Evolutionary conservation across 2,329 filamentous ascomycete species (phyloP).

Genomic region (Cadophora gregata): DNA sequence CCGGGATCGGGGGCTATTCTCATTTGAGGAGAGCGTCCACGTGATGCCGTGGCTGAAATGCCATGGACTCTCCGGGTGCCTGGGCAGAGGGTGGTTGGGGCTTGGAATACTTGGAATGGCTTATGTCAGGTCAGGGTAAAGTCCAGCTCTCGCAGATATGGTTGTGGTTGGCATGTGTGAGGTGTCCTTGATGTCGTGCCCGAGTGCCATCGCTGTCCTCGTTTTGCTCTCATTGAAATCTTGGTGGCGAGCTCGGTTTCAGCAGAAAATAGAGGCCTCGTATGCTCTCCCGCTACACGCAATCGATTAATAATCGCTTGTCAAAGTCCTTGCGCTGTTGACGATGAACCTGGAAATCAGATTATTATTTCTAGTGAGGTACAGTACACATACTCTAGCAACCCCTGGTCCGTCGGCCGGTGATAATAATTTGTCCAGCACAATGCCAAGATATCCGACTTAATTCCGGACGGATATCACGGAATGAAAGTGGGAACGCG

Average conservation of each 20-base stretch:
- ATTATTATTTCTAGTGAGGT: too few species aligned
- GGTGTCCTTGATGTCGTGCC: neutral
- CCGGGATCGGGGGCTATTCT: slow-evolving; percentile 6
- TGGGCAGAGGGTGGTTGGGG: neutral
- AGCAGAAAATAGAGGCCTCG: neutral
- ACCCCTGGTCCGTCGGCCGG: too few species aligned
- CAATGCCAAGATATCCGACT: neutral
- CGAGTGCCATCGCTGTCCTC: neutral
- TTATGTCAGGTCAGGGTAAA: slow-evolving; percentile 11
- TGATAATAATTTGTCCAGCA: neutral
- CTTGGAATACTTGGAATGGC: slow-evolving; percentile 1
- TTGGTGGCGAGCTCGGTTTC: neutral
- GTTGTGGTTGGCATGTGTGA: too few species aligned
- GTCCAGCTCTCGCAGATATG: neutral
- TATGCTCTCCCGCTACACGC: neutral
- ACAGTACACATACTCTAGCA: neutral
- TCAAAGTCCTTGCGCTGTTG: neutral
- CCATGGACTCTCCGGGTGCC: slow-evolving; percentile 3
- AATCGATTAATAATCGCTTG: neutral
- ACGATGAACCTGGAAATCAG: neutral
- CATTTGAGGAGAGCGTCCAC: neutral
- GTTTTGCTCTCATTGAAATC: neutral
- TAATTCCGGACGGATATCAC: neutral
- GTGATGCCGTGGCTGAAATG: slow-evolving; percentile 8
- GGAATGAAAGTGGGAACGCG: neutral